These are phyloP conservation scores for Poronia punctata DNA, from an alignment of 495 filamentous ascomycete species.

Conservation along the genomic window DNA sequence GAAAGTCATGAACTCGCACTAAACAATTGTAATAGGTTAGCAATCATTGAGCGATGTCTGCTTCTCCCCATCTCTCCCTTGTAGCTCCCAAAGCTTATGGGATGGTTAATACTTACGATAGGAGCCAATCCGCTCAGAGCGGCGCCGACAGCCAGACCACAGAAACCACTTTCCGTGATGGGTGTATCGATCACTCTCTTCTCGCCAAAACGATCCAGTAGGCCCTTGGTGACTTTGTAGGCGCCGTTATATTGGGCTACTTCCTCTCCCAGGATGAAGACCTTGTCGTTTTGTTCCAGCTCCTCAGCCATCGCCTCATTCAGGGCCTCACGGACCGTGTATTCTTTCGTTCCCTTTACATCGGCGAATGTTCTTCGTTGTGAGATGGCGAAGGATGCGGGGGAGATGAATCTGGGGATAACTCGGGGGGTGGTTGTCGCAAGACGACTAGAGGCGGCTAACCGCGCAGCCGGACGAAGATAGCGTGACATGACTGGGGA, in stretches of 20 bases:
- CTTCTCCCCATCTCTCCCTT: too few species aligned
- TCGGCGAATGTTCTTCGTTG: conserved; percentile 49
- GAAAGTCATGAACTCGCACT: conserved; percentile 99
- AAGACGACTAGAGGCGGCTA: conserved; percentile 59
- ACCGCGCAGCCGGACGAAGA: conserved; percentile 71
- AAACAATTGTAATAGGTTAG: conserved; percentile 6
- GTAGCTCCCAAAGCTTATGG: too few species aligned
- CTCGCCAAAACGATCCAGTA: conserved; percentile 92
- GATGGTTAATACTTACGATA: conserved; percentile 55
- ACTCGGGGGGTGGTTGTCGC: conserved; percentile 39
- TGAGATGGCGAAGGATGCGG: conserved; percentile 32
- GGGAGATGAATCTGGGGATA: conserved; percentile 31
- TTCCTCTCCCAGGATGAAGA: conserved; percentile 94
- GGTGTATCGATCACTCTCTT: conserved; percentile 97
- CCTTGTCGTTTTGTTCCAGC: conserved; percentile 87
- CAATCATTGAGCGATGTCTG: conserved; percentile 9
- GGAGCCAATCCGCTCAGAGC: conserved; percentile 91
- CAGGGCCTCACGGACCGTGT: conserved; percentile 92
- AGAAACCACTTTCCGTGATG: conserved; percentile 95
- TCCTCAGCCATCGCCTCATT: conserved; percentile 98
- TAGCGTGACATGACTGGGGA: conserved; percentile 54
- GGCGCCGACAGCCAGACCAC: conserved; percentile 86
- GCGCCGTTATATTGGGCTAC: conserved; percentile 99
- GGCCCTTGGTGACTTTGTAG: conserved; percentile 98
- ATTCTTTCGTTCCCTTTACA: conserved; percentile 67